Evolutionary conservation across 2,329 filamentous ascomycete genomes (phyloP), one percentile per base, ranked within the genome.

Genomic region (Immersiporthe knoxdaviesiana): DNA sequence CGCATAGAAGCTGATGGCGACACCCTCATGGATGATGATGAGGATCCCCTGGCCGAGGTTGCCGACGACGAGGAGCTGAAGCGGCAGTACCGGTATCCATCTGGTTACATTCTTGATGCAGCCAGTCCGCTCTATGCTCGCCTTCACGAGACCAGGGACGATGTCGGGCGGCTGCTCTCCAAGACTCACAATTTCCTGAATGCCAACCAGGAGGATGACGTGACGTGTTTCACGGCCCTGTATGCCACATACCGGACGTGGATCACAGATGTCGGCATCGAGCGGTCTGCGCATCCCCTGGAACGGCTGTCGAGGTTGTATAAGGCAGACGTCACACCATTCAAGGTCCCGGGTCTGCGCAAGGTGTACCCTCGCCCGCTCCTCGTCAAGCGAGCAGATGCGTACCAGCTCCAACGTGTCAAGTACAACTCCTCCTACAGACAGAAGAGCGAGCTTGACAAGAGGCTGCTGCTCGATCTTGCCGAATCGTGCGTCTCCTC

Each of bases 211-310:
- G 93, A 98, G 77, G 96, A 99, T 76, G 96, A 99, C 77, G 96
- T 99, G 0, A 90, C 92, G 21, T 97, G 94, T 80, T 99, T 99
- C 81, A 97, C 94, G 32, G 90, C 94, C 0, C 81, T 99, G 2
- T 99, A 97, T 79, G 92, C 92, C 30, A 93, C 95, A 1, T 99
- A 97, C 78, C 87, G 93, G 58, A 96, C 93, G 11, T 99, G 94
- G 94, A 98, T 99, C 75, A 94, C 97, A 1, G 96, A 99, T 76
- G 94, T 99, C 54, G 96, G 97, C 24, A 97, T 97, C 70, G 96
- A 99, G 80, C 88, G 95, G 70, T 97, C 95, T 24, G 95, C 96
- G 0, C 96, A 97, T 78, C 92, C 97, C 1, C 84, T 98, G 12
- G 96, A 99, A 78, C 87, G 96, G 27, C 90, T 98, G 18, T 88